Evolutionary conservation across 2,329 filamentous ascomycete species (phyloP).

Genomic region (Pezicula rhizophila): DNA sequence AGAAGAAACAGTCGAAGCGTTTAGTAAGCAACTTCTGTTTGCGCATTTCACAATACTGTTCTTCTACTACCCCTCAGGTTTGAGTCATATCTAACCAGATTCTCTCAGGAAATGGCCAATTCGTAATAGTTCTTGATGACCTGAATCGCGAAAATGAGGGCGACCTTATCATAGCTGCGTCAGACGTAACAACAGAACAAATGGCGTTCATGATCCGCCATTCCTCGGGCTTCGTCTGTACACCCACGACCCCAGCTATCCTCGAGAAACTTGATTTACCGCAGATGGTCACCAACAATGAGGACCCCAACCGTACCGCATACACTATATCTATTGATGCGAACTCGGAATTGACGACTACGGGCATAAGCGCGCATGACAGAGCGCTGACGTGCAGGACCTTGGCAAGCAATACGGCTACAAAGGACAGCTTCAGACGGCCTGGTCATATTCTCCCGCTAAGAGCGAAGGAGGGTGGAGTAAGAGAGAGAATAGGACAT

Average conservation of each 20-base stretch:
- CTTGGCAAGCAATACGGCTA: slow-evolving; percentile 60
- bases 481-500: slow-evolving; percentile 74
- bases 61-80: neutral
- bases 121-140: slow-evolving; percentile 93
- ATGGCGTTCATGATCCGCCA: slow-evolving; percentile 96
- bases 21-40: slow-evolving; percentile 42
- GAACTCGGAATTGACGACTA: slow-evolving; percentile 65
- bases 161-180: slow-evolving; percentile 90
- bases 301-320: slow-evolving; percentile 85
- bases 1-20: slow-evolving; percentile 57
- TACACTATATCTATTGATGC: slow-evolving; percentile 90
- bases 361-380: slow-evolving; percentile 87
- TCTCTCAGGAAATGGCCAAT: slow-evolving; percentile 66
- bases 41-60: neutral
- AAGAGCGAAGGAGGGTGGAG: slow-evolving; percentile 71
- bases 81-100: slow-evolving; percentile 9
- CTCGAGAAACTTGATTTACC: slow-evolving; percentile 70
- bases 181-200: slow-evolving; percentile 77
- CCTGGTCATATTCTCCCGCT: slow-evolving; percentile 91
- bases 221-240: slow-evolving; percentile 87
- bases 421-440: slow-evolving; percentile 58
- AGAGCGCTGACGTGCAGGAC: slow-evolving; percentile 73
- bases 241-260: slow-evolving; percentile 66
- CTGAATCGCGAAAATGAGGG: slow-evolving; percentile 94
- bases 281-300: slow-evolving; percentile 71